phyloP scores from a whole-genome alignment of 2,329 filamentous ascomycete species.

The Xylaria sp. region DNA sequence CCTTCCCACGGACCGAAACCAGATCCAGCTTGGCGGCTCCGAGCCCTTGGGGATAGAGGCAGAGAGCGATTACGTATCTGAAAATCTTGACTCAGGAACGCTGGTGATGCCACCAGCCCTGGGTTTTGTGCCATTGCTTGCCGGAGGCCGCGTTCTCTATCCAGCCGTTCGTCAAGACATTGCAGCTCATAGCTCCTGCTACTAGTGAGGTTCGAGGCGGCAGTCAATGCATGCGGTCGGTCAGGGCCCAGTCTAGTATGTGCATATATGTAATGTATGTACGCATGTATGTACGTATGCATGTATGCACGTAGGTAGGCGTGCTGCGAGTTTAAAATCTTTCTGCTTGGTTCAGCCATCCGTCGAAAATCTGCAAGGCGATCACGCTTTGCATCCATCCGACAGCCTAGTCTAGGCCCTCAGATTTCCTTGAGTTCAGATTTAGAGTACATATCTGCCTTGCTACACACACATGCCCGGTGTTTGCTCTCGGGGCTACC shows the following conservation, averaged over 20 bases:
- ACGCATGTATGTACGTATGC: constrained; percentile 10
- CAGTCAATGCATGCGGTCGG: constrained; percentile 44
- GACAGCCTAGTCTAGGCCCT: not conserved
- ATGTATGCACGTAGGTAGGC: constrained; percentile 6
- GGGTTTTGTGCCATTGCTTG: not conserved
- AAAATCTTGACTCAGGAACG: constrained; percentile 8
- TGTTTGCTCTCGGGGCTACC: constrained; percentile 2
- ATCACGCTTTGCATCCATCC: constrained; percentile 13
- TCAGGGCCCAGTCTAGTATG: constrained; percentile 35
- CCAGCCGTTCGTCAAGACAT: constrained; percentile 25
- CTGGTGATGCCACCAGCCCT: not conserved
- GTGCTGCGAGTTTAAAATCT: constrained; percentile 33
- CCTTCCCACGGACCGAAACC: constrained; percentile 31
- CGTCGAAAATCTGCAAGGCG: constrained; percentile 21
- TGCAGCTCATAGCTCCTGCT: constrained; percentile 27
- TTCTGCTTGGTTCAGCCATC: constrained; percentile 20
- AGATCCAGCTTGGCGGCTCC: constrained; percentile 27
- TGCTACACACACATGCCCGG: not conserved
- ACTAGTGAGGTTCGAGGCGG: constrained; percentile 35
- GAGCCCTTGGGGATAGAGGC: constrained; percentile 15
- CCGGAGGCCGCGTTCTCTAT: not conserved
- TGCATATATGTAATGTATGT: no score
- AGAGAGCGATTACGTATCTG: constrained; percentile 9
- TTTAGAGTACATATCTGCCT: not conserved
- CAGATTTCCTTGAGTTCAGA: not conserved